Percentiles rank a stretch among this genome's conserved stretches.
Evolutionary conservation across 2,329 filamentous ascomycete species (phyloP).

Genomic region (Neopestalotiopsis clavispora): DNA sequence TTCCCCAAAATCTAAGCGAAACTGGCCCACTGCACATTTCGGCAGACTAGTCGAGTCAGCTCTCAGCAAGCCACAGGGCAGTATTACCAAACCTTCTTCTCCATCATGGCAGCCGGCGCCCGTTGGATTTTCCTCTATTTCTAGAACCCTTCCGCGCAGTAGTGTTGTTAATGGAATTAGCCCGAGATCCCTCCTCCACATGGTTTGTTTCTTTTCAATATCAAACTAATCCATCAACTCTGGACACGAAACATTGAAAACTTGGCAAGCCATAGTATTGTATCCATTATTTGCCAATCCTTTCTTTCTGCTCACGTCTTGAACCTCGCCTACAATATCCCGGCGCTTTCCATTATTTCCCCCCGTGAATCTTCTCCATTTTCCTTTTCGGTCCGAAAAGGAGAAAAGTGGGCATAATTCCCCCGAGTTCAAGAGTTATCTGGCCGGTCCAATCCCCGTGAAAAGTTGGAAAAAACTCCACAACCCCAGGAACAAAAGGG

Average conservation of each 20-base stretch:
- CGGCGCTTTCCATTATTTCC: background rate
- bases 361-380: background rate
- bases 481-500: background rate
- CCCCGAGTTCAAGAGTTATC: background rate
- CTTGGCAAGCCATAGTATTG: too few species aligned
- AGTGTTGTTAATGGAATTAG: background rate
- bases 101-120: background rate
- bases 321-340: background rate
- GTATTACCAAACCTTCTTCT: background rate
- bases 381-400: background rate
- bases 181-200: background rate
- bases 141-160: background rate
- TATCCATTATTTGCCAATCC: too few species aligned
- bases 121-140: background rate
- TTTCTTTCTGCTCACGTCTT: background rate
- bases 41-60: too few species aligned
- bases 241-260: too few species aligned
- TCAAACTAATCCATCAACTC: too few species aligned
- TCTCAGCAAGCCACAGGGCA: too few species aligned
- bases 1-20: too few species aligned
- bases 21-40: too few species aligned
- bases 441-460: background rate
- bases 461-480: conserved; percentile 4
- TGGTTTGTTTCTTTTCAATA: too few species aligned
- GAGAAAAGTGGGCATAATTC: background rate